Evolutionary conservation across 352 stramenopile species (phyloP).

Genomic region (Pythium vanterpoolii): DNA sequence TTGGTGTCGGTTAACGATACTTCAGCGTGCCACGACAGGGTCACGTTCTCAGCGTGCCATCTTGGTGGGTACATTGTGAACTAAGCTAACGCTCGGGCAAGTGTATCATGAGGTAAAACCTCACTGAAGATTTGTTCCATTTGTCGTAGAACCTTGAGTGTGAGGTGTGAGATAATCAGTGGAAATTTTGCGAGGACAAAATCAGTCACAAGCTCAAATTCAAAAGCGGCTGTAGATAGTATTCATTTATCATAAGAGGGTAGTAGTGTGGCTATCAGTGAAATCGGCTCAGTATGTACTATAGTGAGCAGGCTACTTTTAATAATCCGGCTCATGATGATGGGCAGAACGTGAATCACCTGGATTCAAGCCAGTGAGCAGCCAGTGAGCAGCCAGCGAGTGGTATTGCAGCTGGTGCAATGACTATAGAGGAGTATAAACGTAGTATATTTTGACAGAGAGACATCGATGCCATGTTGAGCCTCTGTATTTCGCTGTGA

Average conservation of each 20-base stretch:
- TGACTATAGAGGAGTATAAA: too few relatives aligned
- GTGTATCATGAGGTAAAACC: not conserved
- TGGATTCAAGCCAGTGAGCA: slow-evolving; percentile 5
- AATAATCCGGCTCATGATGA: not conserved
- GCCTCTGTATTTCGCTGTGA: not conserved
- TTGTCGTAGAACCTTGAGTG: not conserved
- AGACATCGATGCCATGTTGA: too few relatives aligned
- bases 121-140: not conserved
- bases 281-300: not conserved
- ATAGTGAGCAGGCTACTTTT: not conserved
- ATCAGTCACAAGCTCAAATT: too few relatives aligned
- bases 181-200: not conserved
- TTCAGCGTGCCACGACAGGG: not conserved
- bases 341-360: not conserved
- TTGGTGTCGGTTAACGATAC: not conserved
- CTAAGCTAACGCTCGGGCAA: not conserved
- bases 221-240: not conserved
- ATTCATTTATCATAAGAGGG: not conserved
- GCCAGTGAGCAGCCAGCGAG: not conserved
- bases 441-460: too few relatives aligned
- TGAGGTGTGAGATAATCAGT: not conserved
- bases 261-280: not conserved
- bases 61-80: not conserved
- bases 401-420: not conserved
- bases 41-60: not conserved